Base-by-base conservation (phyloP, 495 filamentous ascomycete species). In the Lindgomyces ingoldianus region DNA sequence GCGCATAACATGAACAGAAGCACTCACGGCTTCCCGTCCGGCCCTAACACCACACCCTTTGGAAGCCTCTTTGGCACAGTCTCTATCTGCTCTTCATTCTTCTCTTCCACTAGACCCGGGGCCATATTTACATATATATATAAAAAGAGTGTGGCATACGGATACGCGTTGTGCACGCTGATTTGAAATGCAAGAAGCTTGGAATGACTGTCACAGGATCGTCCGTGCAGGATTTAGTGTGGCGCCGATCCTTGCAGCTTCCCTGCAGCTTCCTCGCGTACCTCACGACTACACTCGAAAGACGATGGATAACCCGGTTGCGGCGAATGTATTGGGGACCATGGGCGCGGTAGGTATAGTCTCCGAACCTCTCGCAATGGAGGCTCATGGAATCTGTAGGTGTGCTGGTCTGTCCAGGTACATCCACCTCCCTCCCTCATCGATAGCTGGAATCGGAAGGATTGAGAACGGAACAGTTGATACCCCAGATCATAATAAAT, bases 21-120 rank as follows among this genome's bases (percentile, higher is more conserved):
- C 11, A 68, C 91, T 76, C 81, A 98, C 94, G 93, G 94, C 78
- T 97, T 98, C 47, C 94, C 94, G 80, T 98, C 91, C 68, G 93
- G 90, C 46, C 88, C 94, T 41, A 97, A 78, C 2, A 96, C 84
- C 6, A 96, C 81, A 64, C 93, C 93, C 74, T 91, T 95, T 14
- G 90, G 88, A 26, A 85, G 62, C 36, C 75, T 76, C 64, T 77
- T 78, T 29, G 77, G 54, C 27, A 29, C 59, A 9, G 45, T 24
- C 12, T 52, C 59, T 57, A 42, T 50, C 18, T 65, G 46, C 39
- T 22, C 52, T 3, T 67, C 48, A 9, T 62, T 50, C 1, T 9
- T 24, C 51, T 67, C 41, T 29, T 65, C 64, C 45, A 56, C 51
- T 19, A 56, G 45, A 30, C 56, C 63, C 26, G 44, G 52, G 27